A percentile compares a stretch with the other conserved stretches of the same genome.
phyloP scores from a whole-genome alignment of 176 grass and related monocot genomes.

The Cenchrus fungigraminus region DNA sequence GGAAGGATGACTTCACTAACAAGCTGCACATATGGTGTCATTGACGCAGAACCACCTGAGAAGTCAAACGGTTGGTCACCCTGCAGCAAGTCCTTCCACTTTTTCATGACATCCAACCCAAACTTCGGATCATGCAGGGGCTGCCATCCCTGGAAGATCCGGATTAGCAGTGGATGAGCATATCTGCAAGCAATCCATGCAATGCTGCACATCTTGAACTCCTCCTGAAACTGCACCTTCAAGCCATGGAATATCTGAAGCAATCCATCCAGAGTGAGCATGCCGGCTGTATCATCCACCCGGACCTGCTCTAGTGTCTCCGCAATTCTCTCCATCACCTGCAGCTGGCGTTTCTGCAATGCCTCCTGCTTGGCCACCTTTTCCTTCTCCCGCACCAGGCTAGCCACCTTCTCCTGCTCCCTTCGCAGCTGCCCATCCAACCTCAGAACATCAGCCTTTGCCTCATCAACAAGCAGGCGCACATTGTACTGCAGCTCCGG shows the following conservation, averaged over 20 bases:
- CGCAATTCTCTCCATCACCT: constrained; percentile 70
- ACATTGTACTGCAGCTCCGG: constrained; percentile 86
- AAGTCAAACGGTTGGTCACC: constrained; percentile 75
- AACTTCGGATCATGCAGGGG: constrained; percentile 71
- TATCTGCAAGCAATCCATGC: constrained; percentile 72
- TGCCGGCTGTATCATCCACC: constrained; percentile 54
- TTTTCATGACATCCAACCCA: constrained; percentile 67
- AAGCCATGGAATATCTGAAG: constrained; percentile 62
- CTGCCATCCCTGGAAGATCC: constrained; percentile 83
- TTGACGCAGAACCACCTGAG: constrained; percentile 49
- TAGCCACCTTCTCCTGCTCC: constrained; percentile 69
- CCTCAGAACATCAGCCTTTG: constrained; percentile 70
- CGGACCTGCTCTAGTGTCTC: constrained; percentile 62
- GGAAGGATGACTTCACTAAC: constrained; percentile 82
- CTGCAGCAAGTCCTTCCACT: constrained; percentile 77
- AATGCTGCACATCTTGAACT: constrained; percentile 81
- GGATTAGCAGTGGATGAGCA: constrained; percentile 65
- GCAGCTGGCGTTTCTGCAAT: constrained; percentile 59
- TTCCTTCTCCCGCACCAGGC: constrained; percentile 69
- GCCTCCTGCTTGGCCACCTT: constrained; percentile 64
- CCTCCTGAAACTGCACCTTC: constrained; percentile 58
- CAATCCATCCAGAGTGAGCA: constrained; percentile 62
- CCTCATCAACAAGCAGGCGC: constrained; percentile 66
- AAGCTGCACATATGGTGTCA: constrained; percentile 77
- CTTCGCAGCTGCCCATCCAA: constrained; percentile 59